phyloP scores from a whole-genome alignment of 495 filamentous ascomycete species.

The Poronia punctata region DNA sequence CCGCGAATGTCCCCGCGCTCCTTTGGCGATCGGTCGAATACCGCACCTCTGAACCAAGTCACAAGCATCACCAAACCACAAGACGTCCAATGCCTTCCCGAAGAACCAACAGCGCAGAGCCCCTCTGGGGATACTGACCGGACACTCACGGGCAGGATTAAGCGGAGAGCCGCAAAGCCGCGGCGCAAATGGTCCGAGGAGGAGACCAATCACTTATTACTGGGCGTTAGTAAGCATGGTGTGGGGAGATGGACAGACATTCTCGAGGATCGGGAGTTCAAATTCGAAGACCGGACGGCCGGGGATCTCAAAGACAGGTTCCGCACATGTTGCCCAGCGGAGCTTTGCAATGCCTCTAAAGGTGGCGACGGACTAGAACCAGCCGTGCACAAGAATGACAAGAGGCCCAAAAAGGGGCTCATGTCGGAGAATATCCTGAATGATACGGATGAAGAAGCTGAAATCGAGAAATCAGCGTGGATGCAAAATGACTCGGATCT shows the following conservation, averaged over 20 bases:
- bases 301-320: conserved; percentile 85
- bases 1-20: conserved; percentile 54
- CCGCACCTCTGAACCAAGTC: conserved; percentile 29
- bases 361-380: conserved; percentile 13
- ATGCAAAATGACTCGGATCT: conserved; percentile 20
- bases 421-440: conserved; percentile 43
- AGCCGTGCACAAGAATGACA: conserved; percentile 14
- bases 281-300: conserved; percentile 67
- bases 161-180: conserved; percentile 38
- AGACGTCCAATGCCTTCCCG: conserved; percentile 13
- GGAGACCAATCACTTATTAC: conserved; percentile 69
- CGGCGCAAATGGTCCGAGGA: conserved; percentile 72
- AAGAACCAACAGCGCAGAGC: conserved; percentile 22
- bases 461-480: conserved; percentile 16
- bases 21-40: conserved; percentile 34
- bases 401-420: conserved; percentile 27
- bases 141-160: conserved; percentile 28
- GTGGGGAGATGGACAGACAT: conserved; percentile 87
- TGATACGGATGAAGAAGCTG: conserved; percentile 28
- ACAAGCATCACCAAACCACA: conserved; percentile 29
- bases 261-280: conserved; percentile 62
- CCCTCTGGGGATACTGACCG: conserved; percentile 23
- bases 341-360: conserved; percentile 30
- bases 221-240: conserved; percentile 73
- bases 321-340: conserved; percentile 65